Evolutionary conservation across 2,329 filamentous ascomycete species (phyloP), one percentile per base, ranked within the genome.

Genomic region (Neofusicoccum cordaticola): DNA sequence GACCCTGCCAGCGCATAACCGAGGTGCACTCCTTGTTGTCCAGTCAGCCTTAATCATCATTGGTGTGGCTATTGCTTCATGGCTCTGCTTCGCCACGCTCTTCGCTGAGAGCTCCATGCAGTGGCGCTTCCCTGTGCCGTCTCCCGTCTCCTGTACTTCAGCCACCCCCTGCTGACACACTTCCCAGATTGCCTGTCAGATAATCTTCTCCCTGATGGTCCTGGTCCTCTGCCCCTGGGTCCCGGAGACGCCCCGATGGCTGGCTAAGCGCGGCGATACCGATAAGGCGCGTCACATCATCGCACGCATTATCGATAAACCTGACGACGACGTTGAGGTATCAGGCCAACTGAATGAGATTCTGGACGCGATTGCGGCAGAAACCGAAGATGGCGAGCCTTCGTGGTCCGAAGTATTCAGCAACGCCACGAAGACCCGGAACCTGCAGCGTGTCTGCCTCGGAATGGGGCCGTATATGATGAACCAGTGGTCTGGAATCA

Each of bases 271-370:
- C 44, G 72, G 74, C 51, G 69, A 79, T 27, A 73, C 82, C 41
- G 75, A 83, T 39, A 82, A 85, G 69, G 83, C 82, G 64, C 75
- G 77, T 35, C 73, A 76, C 15, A 81, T 84, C 12, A 76, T 85
- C 48, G 81, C 82, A 22, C 81, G 80, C 15, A 76, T 85, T 27
- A 77, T 75, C 61, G 80, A 79, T 9, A 72, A 72, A 42, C 71
- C 84, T 57, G 70, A 69, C 81, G 81, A 86, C 51, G 82, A 85
- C 68, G 76, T 79, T 5, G 83, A 88, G 69, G 86, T 86, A 2
- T 77, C 82, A 53, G 69, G 81, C 9, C 86, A 90, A 75, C 83
- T 85, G 71, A 83, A 87, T 45, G 85, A 89, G 0, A 87, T 90
- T 13, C 76, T 86, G 11, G 88, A 92, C 67, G 73, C 73, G 52